Conservation (phyloP, 768 basidiomycete species). For the Cyclocybe aegerita region DNA sequence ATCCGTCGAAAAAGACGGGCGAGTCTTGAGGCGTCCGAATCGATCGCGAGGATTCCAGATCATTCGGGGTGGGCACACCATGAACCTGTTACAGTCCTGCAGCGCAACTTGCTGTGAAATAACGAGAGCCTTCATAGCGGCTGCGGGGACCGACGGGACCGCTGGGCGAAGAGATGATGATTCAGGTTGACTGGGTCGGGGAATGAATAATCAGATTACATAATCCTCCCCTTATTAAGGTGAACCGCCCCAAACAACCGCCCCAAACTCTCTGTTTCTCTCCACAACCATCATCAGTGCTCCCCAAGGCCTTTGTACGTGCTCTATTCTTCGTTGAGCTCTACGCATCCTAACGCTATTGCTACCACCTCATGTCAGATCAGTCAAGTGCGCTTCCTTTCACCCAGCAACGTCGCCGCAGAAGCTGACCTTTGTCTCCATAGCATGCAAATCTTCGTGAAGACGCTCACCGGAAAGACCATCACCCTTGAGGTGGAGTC, state of each 20-base stretch:
- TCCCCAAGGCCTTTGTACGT: conserved; percentile 5
- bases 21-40: too few species aligned
- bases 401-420: conserved; percentile 4
- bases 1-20: too few species aligned
- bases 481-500: conserved; percentile 76
- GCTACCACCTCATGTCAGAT: background rate
- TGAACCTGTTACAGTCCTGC: too few species aligned
- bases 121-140: too few species aligned
- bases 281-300: conserved; percentile 15
- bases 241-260: conserved; percentile 10
- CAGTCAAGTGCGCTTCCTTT: conserved; percentile 8
- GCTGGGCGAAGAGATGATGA: background rate
- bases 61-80: too few species aligned
- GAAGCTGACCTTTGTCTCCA: conserved; percentile 30
- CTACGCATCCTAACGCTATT: background rate
- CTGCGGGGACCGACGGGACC: background rate
- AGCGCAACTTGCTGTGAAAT: too few species aligned
- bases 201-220: conserved; percentile 9
- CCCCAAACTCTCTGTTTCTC: conserved; percentile 12
- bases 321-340: background rate
- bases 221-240: conserved; percentile 14
- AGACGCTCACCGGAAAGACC: conserved; percentile 60
- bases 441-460: conserved; percentile 48
- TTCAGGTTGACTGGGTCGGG: background rate
- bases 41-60: too few species aligned